Percentiles rank a stretch among this genome's conserved stretches.
phyloP scores from a whole-genome alignment of 805 yeast genomes.

The Cyberlindnera japonica region DNA sequence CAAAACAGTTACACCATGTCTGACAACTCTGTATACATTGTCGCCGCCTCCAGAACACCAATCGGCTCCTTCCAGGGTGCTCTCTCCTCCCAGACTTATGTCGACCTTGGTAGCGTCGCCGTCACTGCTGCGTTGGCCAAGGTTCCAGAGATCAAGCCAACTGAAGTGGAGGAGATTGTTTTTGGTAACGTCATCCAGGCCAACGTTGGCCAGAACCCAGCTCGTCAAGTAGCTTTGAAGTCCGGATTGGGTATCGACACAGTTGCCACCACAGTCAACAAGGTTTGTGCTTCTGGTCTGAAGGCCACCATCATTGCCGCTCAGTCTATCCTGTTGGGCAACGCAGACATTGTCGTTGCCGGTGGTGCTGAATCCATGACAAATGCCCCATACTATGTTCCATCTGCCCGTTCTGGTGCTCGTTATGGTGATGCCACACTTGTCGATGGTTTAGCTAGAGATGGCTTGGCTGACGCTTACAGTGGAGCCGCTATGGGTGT shows the following conservation, averaged over 20 bases:
- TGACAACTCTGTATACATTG: constrained; percentile 67
- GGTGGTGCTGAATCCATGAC: constrained; percentile 99
- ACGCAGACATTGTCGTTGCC: constrained; percentile 88
- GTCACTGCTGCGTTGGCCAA: constrained; percentile 83
- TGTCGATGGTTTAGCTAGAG: constrained; percentile 88
- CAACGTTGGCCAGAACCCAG: constrained; percentile 95
- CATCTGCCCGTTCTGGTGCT: constrained; percentile 81
- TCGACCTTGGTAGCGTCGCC: constrained; percentile 90
- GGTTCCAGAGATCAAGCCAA: constrained; percentile 75
- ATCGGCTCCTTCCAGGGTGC: constrained; percentile 91
- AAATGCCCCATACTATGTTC: constrained; percentile 89
- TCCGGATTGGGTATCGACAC: constrained; percentile 81
- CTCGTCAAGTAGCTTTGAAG: constrained; percentile 92
- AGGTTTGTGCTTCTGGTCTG: constrained; percentile 96
- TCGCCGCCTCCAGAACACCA: constrained; percentile 90
- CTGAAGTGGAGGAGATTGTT: constrained; percentile 80
- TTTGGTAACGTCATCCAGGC: constrained; percentile 94
- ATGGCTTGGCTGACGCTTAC: constrained; percentile 92
- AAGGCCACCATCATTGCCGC: constrained; percentile 89
- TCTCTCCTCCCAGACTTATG: constrained; percentile 67
- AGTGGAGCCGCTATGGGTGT: constrained; percentile 90
- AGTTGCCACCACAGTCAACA: constrained; percentile 88
- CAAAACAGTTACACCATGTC: too few relatives aligned
- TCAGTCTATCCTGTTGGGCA: constrained; percentile 83
- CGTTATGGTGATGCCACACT: constrained; percentile 80